A percentile compares a stretch with the other conserved stretches of the same genome.
Conservation (phyloP, 2,329 filamentous ascomycete species). For the Colletotrichum sp. region DNA sequence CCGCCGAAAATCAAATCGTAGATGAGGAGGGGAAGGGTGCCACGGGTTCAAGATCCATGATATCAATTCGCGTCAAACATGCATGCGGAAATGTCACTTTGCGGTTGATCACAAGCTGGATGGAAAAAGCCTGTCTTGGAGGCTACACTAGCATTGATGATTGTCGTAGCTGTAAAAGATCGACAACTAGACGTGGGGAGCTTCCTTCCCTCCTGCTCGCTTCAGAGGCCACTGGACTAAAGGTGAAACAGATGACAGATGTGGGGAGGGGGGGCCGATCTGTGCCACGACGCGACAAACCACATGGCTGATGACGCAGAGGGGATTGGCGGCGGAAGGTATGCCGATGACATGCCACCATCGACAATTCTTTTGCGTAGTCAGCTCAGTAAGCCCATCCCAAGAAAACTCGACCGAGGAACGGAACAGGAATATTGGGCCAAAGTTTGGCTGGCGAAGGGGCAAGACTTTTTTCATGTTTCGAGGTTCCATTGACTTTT, state of each 20-base stretch:
- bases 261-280: slow-evolving; percentile 10
- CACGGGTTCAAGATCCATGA: not conserved
- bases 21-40: not conserved
- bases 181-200: not conserved
- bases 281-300: not conserved
- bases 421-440: not conserved
- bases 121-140: not conserved
- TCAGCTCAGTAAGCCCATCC: not conserved
- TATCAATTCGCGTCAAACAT: slow-evolving; percentile 4
- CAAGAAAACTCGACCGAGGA: not conserved
- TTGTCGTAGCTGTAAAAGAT: not conserved
- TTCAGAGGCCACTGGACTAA: not conserved
- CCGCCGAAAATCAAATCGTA: not conserved
- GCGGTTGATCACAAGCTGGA: not conserved
- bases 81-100: not conserved
- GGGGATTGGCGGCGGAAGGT: not conserved
- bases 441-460: not conserved
- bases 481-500: not conserved
- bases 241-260: slow-evolving; percentile 20
- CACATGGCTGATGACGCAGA: slow-evolving; percentile 20
- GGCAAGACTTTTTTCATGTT: not conserved
- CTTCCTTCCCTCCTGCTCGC: not conserved
- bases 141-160: not conserved
- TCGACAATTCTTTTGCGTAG: not conserved
- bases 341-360: not conserved